Base-by-base conservation (phyloP, 345 rosid species). In the Gynandropsis gynandra region DNA sequence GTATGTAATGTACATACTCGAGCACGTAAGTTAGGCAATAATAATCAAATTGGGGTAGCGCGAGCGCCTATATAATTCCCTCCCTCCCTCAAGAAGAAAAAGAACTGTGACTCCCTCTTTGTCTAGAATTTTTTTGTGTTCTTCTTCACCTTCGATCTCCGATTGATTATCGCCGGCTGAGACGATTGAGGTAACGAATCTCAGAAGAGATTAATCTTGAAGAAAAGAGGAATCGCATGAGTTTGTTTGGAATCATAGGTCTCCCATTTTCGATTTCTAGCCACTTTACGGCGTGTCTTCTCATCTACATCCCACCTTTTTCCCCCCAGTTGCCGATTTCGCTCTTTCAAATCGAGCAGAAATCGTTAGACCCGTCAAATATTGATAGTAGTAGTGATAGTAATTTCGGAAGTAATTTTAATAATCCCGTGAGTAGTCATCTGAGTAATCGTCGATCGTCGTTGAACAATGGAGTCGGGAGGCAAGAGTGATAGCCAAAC, bases 181-280 rank as follows among this genome's bases (percentile, higher is more conserved):
- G 4, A 51, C 12, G 27, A 46, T 31, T n/a, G 53, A 24, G 29
- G 67, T 32, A 43, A 15, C 16, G 4, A 49, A 18, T 12, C 17
- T 16, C 13, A 16, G 53, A 21, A 29, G 4, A 15, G 14, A 9
- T 39, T 18, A 50, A 29, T 45, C 51, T 19, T n/a, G 54, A 46
- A 59, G 57, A 52, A 56, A 34, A 60, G 64, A 63, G 70, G 64
- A 47, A 67, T 70, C 90, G 97, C 88, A 87, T 92, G 98, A 92
- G 85, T 93, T 92, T 93, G 82, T 87, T 72, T 79, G 81, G 95
- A 67, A 77, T 80, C 48, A 74, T 78, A 76, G 77, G 82, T 69
- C 72, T 74, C 59, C 62, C 67, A 58, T 73, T 77, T 53, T 71
- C 77, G 42, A 77, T 65, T 57, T 82, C 81, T 8, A 87, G 74